These are phyloP conservation scores for Fusarium agapanthi DNA, from an alignment of 2,329 filamentous ascomycete genomes.

Conservation along the genomic window DNA sequence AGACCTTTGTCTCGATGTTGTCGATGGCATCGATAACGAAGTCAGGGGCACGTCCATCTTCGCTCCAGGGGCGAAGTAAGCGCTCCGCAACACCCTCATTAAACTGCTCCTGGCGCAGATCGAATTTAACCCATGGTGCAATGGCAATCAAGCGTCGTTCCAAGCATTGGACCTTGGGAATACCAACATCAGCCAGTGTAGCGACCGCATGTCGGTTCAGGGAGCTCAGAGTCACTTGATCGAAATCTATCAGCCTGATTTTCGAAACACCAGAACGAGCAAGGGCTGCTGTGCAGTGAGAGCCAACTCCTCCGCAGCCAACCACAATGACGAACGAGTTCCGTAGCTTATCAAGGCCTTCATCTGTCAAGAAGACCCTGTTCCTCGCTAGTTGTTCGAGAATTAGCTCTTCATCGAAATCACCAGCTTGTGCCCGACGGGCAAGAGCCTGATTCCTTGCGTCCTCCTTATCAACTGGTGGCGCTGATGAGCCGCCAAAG, in stretches of 20 bases:
- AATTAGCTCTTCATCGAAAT: slow-evolving; percentile 82
- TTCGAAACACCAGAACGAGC: slow-evolving; percentile 89
- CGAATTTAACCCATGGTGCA: slow-evolving; percentile 90
- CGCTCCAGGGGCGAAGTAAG: slow-evolving; percentile 73
- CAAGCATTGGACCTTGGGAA: slow-evolving; percentile 88
- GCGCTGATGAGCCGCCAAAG: slow-evolving; percentile 63
- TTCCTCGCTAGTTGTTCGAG: slow-evolving; percentile 95
- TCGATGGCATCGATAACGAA: slow-evolving; percentile 98
- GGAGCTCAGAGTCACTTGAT: slow-evolving; percentile 94
- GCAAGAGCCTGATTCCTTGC: slow-evolving; percentile 66
- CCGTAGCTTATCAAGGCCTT: slow-evolving; percentile 81
- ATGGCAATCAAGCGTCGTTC: slow-evolving; percentile 83
- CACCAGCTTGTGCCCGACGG: slow-evolving; percentile 66
- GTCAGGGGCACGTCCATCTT: slow-evolving; percentile 71
- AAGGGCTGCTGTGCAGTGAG: slow-evolving; percentile 86
- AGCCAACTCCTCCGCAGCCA: slow-evolving; percentile 93
- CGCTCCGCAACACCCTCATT: slow-evolving; percentile 69
- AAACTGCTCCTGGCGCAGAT: slow-evolving; percentile 86
- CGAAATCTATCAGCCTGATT: slow-evolving; percentile 92
- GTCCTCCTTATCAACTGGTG: slow-evolving; percentile 66
- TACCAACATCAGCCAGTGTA: slow-evolving; percentile 91
- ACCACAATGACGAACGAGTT: slow-evolving; percentile 87
- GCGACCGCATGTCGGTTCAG: slow-evolving; percentile 96
- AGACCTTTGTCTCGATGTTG: slow-evolving; percentile 97
- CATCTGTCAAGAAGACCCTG: slow-evolving; percentile 85